Evolutionary conservation across 805 yeast genomes (phyloP).

Genomic region (Cyberlindnera mississippiensis): DNA sequence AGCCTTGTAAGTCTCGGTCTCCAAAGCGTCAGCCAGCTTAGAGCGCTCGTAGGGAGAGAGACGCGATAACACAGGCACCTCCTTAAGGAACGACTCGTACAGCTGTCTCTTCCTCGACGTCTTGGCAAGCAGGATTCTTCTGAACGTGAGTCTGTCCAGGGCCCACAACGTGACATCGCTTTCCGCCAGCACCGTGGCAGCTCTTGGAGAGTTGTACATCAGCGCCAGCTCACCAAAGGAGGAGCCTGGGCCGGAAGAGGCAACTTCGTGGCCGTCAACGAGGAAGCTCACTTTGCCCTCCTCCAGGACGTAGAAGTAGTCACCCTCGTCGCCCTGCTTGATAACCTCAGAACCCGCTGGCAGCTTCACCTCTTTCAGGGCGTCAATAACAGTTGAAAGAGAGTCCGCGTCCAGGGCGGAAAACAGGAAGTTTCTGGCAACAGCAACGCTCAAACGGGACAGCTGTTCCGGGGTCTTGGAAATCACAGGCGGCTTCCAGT

Average conservation of each 20-base stretch:
- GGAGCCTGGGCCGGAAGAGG: constrained; percentile 77
- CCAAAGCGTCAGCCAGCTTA: constrained; percentile 91
- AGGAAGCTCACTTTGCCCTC: constrained; percentile 77
- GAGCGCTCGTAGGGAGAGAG: constrained; percentile 79
- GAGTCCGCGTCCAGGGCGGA: constrained; percentile 77
- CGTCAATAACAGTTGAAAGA: constrained; percentile 70
- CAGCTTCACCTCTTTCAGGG: constrained; percentile 72
- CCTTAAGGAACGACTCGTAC: constrained; percentile 85
- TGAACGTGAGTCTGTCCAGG: constrained; percentile 86
- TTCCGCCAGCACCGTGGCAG: constrained; percentile 82
- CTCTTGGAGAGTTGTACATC: constrained; percentile 97
- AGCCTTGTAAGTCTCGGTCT: constrained; percentile 64
- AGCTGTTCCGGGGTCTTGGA: constrained; percentile 61
- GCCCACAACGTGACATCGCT: constrained; percentile 84
- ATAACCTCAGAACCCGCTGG: constrained; percentile 63
- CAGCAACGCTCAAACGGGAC: constrained; percentile 61
- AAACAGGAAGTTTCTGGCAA: constrained; percentile 81
- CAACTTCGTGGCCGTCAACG: constrained; percentile 63
- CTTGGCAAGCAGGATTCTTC: constrained; percentile 85
- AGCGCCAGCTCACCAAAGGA: constrained; percentile 96
- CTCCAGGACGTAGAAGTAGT: constrained; percentile 84
- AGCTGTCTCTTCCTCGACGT: constrained; percentile 85
- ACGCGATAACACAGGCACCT: constrained; percentile 73
- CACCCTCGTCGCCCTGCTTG: constrained; percentile 92
- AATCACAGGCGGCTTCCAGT: constrained; percentile 71